Percentiles rank a stretch among this genome's conserved stretches.
Evolutionary conservation across 306 rosid genomes (phyloP).

Genomic region (Prunus fruticosa): DNA sequence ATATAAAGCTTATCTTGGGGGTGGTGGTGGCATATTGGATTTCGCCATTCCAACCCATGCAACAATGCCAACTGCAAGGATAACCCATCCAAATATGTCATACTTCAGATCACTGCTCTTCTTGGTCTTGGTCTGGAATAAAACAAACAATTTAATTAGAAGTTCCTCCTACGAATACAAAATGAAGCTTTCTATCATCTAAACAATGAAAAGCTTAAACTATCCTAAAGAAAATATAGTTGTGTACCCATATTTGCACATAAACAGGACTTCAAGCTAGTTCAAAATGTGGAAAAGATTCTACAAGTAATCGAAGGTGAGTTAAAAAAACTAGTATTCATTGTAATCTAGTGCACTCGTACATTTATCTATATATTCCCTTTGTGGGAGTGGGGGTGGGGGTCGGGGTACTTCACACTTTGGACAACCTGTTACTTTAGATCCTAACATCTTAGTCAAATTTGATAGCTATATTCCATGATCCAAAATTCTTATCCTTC

Average conservation of each 20-base stretch:
- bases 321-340: neutral
- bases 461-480: neutral
- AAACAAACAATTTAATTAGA: neutral
- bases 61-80: slow-evolving; percentile 68
- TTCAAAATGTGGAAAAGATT: neutral
- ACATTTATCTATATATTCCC: neutral
- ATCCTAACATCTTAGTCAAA: neutral
- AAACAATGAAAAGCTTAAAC: neutral
- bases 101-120: slow-evolving; percentile 63
- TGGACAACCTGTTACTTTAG: neutral
- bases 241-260: neutral
- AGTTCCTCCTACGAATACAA: neutral
- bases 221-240: neutral
- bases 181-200: neutral
- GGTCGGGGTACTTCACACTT: neutral
- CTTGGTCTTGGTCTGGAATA: slow-evolving; percentile 56
- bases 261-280: neutral
- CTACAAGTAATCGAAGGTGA: neutral
- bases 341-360: neutral
- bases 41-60: slow-evolving; percentile 77
- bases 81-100: slow-evolving; percentile 82
- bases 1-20: slow-evolving; percentile 46
- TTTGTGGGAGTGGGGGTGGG: neutral
- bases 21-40: slow-evolving; percentile 61
- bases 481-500: neutral